Percentiles rank a stretch among this genome's conserved stretches.
These are phyloP conservation scores for Talinum fruticosum DNA, from an alignment of 148 eudicot genomes.

Conservation along the genomic window DNA sequence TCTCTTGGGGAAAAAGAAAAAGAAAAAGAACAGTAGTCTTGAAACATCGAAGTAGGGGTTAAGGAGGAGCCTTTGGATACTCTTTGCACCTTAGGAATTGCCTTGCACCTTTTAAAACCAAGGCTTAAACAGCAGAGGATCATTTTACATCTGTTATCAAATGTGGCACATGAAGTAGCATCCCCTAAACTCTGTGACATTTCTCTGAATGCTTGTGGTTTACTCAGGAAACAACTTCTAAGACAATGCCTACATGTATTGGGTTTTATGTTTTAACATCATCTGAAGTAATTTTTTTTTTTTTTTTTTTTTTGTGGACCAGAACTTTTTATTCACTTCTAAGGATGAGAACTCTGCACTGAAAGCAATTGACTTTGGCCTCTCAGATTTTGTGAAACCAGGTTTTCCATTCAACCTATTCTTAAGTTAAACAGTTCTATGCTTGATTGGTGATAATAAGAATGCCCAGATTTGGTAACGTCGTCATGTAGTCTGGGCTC, in stretches of 20 bases:
- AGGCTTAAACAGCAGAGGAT: neutral
- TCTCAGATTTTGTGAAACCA: conserved; percentile 60
- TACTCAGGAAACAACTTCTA: neutral
- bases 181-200: neutral
- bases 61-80: too few species aligned
- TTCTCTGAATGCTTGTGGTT: neutral
- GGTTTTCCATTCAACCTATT: conserved; percentile 29
- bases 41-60: neutral
- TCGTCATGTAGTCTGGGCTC: neutral
- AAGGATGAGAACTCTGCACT: conserved; percentile 50
- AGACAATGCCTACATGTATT: neutral
- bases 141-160: neutral
- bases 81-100: neutral
- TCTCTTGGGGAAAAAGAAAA: too few species aligned
- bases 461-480: neutral
- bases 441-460: conserved; percentile 3
- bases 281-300: neutral
- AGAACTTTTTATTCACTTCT: conserved; percentile 55
- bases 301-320: conserved; percentile 18
- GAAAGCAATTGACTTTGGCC: conserved; percentile 62
- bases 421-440: neutral
- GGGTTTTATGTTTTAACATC: neutral
- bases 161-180: neutral
- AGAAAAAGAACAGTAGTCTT: neutral
- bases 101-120: neutral